Conservation (phyloP, 225 moss, liverwort and hornwort genomes). For the Ulota crispa region DNA sequence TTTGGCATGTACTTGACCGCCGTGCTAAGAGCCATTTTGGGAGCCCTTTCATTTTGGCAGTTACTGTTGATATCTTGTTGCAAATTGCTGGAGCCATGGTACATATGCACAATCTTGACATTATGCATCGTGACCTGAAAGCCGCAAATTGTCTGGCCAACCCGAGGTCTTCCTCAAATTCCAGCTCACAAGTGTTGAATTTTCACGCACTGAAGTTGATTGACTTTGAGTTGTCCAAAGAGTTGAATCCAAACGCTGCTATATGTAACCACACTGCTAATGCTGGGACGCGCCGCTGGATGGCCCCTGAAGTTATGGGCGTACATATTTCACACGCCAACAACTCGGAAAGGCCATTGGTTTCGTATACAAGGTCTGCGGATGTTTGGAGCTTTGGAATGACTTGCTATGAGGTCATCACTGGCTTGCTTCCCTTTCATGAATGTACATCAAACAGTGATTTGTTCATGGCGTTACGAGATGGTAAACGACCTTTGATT, state of each 20-base stretch:
- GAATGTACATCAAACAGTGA: rapidly evolving
- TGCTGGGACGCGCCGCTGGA: neutral
- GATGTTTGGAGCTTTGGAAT: constrained; percentile 17
- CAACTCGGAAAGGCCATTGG: rapidly evolving
- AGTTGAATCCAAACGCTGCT: neutral
- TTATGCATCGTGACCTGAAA: constrained; percentile 39
- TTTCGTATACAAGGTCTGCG: neutral
- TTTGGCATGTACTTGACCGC: neutral
- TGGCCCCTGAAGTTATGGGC: constrained; percentile 22
- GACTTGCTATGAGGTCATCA: constrained; percentile 13
- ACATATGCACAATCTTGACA: neutral
- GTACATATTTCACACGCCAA: neutral
- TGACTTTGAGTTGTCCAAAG: neutral
- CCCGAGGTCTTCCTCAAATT: neutral
- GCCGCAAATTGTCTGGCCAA: constrained; percentile 18
- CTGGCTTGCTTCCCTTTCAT: neutral
- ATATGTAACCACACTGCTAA: neutral
- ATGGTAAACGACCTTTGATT: neutral
- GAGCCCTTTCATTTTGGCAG: neutral
- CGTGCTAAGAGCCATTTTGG: neutral
- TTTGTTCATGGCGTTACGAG: rapidly evolving
- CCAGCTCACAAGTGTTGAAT: neutral
- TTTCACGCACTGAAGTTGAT: neutral
- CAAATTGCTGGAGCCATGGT: constrained; percentile 20
- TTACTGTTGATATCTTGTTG: neutral